phyloP scores from a whole-genome alignment of 208 protist species.

The Crithidia acanthocephali region DNA sequence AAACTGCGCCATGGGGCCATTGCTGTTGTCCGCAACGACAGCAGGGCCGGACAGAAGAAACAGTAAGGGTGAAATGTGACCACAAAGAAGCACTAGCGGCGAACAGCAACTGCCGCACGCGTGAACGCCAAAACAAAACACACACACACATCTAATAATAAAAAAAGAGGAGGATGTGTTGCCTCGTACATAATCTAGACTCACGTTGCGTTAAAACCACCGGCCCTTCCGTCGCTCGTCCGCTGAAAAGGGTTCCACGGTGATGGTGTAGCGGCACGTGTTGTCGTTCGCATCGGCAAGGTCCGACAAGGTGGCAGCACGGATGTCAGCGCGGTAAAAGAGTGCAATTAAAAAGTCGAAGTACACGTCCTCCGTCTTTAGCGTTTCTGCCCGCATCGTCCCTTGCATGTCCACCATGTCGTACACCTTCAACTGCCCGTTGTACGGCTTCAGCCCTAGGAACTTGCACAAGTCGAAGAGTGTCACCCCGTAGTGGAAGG shows the following conservation, averaged over 20 bases:
- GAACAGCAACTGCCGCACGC: too few relatives aligned
- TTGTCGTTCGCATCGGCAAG: slow-evolving; percentile 73
- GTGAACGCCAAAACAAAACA: too few relatives aligned
- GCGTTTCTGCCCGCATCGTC: slow-evolving; percentile 62
- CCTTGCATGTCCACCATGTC: slow-evolving; percentile 69
- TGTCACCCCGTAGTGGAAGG: slow-evolving; percentile 68
- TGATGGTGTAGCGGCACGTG: slow-evolving; percentile 83
- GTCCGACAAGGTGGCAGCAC: slow-evolving; percentile 59
- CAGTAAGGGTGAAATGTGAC: too few relatives aligned
- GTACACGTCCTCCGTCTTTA: slow-evolving; percentile 79
- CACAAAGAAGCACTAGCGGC: too few relatives aligned
- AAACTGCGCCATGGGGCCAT: too few relatives aligned
- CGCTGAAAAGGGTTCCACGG: slow-evolving; percentile 75
- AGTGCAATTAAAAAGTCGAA: slow-evolving; percentile 82
- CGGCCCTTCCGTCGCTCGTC: slow-evolving; percentile 64
- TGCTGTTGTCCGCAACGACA: too few relatives aligned
- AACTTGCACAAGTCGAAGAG: slow-evolving; percentile 80
- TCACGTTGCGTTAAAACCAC: slow-evolving; percentile 79
- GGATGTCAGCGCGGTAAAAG: slow-evolving; percentile 80
- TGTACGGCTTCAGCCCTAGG: slow-evolving; percentile 69
- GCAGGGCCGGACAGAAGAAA: too few relatives aligned
- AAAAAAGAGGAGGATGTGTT: too few relatives aligned
- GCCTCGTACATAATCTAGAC: too few relatives aligned
- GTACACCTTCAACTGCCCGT: slow-evolving; percentile 87
- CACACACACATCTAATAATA: too few relatives aligned